Evolutionary conservation across 768 basidiomycete genomes (phyloP), one percentile per base, ranked within the genome.

Genomic region (Hericium erinaceus): DNA sequence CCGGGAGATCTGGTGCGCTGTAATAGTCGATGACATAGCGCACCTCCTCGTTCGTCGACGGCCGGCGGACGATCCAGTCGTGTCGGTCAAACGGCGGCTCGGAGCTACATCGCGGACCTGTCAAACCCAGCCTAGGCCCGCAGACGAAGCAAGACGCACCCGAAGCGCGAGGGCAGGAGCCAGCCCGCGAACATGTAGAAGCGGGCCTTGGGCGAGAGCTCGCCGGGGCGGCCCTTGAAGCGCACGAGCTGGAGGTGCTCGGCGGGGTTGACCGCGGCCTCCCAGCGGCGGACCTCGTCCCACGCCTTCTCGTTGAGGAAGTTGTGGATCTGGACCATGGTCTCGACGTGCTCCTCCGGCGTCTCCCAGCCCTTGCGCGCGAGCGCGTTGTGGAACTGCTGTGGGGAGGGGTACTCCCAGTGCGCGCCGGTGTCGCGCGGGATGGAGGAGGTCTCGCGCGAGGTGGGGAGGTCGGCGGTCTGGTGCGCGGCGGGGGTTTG

Each of bases 21-120:
- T 98, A 98, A 73, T 99, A 99, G 75, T 99, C 97, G 65, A 99
- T 98, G 50, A 99, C 89, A 71, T 99, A 95, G 68, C 92, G 88
- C 54, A 92, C 86, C 71, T 92, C 88, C 64, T 89, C 82, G 16
- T 89, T 85, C 1, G 87, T 85, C 41, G 75, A 74, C 37, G 86
- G 84, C 54, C 95, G 85, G 33, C 87, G 87, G 55, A 99, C 80
- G 54, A 97, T 73, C 97, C 97, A 99, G 74, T 99, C 97, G 69
- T 99, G 97, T 18, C 72, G 69, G 60, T 99, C 97, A 67, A 99
- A 98, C 0, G 95, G 97, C 4, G 92, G 90, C 66, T 93, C 89
- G 44, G 84, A 77, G 72, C 95, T 98, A 65, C 18, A 33, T 15
- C 7, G 7, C 6, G 24, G 40, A 54, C 11, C 15, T 24, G 50